Evolutionary conservation across 2,329 filamentous ascomycete genomes (phyloP).

Genomic region (Ascochyta pisi): DNA sequence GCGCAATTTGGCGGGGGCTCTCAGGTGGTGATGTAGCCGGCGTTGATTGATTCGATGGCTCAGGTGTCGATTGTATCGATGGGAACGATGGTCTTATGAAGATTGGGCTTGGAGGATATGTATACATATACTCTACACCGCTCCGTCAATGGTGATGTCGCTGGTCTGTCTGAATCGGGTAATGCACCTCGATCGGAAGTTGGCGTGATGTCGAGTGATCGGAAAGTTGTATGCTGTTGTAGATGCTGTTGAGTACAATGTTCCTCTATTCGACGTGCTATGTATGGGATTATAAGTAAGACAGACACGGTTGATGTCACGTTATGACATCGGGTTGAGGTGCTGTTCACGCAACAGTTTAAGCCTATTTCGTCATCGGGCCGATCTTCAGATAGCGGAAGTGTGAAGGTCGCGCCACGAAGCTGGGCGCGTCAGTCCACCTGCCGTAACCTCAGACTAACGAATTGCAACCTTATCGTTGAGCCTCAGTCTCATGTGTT

Average conservation of each 20-base stretch:
- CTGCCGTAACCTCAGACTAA: not conserved
- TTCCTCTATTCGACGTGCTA: not conserved
- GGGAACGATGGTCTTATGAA: constrained; percentile 13
- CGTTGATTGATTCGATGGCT: constrained; percentile 6
- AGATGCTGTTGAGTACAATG: constrained; percentile 3
- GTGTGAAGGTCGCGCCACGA: constrained; percentile 34
- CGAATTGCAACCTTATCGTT: constrained; percentile 6
- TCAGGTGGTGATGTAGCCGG: constrained; percentile 4
- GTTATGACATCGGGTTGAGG: constrained; percentile 18
- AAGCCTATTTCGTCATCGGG: constrained; percentile 19
- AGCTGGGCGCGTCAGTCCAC: constrained; percentile 29
- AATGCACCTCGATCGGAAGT: constrained; percentile 20
- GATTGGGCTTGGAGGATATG: constrained; percentile 8
- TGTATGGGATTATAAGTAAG: not conserved
- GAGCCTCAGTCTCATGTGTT: constrained; percentile 9
- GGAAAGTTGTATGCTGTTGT: not conserved
- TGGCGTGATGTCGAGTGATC: constrained; percentile 7
- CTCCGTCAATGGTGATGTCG: constrained; percentile 1
- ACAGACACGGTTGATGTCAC: constrained; percentile 20
- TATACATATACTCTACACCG: constrained; percentile 13
- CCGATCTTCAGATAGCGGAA: constrained; percentile 22
- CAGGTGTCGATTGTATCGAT: constrained; percentile 8
- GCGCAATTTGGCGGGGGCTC: not conserved
- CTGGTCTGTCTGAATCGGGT: constrained; percentile 20
- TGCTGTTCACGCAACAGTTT: constrained; percentile 11